Evolutionary conservation across 305 asterid species (phyloP).

Genomic region (Striga hermonthica): DNA sequence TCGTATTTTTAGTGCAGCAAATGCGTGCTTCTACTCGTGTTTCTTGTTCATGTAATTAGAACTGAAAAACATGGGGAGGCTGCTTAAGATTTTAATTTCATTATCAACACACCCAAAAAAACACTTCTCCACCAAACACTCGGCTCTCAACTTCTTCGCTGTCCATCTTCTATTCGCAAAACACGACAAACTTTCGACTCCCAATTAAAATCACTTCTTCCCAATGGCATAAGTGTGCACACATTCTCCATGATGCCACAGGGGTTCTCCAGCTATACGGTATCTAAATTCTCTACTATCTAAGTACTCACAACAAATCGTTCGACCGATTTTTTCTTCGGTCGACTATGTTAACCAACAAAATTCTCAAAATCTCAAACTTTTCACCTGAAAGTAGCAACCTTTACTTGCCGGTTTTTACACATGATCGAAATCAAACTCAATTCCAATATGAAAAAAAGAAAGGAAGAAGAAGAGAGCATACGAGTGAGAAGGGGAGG

Average conservation of each 20-base stretch:
- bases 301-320: neutral
- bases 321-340: neutral
- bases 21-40: neutral
- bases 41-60: neutral
- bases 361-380: neutral
- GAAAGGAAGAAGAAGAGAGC: conserved; percentile 14
- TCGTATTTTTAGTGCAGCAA: neutral
- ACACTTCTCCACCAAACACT: neutral
- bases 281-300: neutral
- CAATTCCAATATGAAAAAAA: neutral
- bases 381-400: conserved; percentile 11
- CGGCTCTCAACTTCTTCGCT: neutral
- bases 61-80: neutral
- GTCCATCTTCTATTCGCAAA: too few species aligned
- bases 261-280: neutral
- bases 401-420: neutral
- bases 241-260: neutral
- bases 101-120: neutral
- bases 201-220: too few species aligned
- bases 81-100: neutral
- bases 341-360: neutral
- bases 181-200: neutral
- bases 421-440: conserved; percentile 8
- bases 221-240: neutral
- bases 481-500: conserved; percentile 67